Conservation (phyloP, 2,329 filamentous ascomycete species). For the Aspergillus latus region DNA sequence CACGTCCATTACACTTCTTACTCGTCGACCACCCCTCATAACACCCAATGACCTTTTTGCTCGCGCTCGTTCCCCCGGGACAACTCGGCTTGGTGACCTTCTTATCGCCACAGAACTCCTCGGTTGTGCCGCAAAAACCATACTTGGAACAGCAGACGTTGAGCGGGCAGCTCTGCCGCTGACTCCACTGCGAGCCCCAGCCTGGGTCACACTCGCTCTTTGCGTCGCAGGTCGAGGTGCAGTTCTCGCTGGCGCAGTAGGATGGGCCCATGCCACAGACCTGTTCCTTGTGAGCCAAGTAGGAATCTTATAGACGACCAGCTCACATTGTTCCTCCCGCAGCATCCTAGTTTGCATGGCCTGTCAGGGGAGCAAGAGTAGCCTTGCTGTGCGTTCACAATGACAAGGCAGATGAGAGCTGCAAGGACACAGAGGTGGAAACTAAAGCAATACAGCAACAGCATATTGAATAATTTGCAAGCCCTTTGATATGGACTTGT, state of each 20-base stretch:
- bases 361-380: not conserved
- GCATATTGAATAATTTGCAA: not conserved
- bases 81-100: slow-evolving; percentile 6
- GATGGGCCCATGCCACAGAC: not conserved
- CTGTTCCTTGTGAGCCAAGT: not conserved
- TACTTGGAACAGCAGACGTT: slow-evolving; percentile 1
- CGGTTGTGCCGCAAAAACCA: slow-evolving; percentile 2
- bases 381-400: not conserved
- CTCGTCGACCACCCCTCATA: slow-evolving; percentile 35
- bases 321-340: not conserved
- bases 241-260: not conserved
- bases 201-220: not conserved
- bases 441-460: not conserved
- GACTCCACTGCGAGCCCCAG: slow-evolving; percentile 30
- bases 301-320: not conserved
- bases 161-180: not conserved
- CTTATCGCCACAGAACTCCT: slow-evolving; percentile 15
- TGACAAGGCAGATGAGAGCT: not conserved
- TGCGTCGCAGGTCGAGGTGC: not conserved
- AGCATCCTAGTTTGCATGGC: not conserved
- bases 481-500: not conserved
- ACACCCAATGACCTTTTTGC: slow-evolving; percentile 31
- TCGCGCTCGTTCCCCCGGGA: not conserved
- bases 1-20: slow-evolving; percentile 20
- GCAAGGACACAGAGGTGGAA: not conserved